These are phyloP conservation scores for Adansonia gregorii DNA, from an alignment of 441 rosid genomes.

Conservation along the genomic window DNA sequence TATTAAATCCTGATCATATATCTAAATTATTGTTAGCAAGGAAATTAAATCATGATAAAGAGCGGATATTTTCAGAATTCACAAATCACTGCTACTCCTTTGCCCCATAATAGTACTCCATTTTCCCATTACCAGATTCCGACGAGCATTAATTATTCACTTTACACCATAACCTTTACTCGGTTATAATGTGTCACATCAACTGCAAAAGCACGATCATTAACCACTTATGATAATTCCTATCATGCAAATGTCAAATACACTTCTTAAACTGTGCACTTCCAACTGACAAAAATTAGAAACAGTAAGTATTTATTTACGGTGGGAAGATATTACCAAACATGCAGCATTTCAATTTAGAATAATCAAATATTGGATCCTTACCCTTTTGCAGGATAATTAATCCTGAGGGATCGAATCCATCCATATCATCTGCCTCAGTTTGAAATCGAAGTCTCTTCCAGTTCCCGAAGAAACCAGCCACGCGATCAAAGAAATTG, in stretches of 20 bases:
- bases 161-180: neutral
- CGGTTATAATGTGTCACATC: slow-evolving; percentile 4
- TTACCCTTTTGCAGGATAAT: slow-evolving; percentile 87
- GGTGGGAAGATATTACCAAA: neutral
- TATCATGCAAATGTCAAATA: slow-evolving; percentile 19
- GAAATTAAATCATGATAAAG: slow-evolving; percentile 5
- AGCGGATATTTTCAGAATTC: slow-evolving; percentile 7
- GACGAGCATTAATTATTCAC: neutral
- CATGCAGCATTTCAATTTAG: neutral
- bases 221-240: neutral
- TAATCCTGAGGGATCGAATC: slow-evolving; percentile 89
- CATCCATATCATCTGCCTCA: slow-evolving; percentile 80
- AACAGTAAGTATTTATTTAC: neutral
- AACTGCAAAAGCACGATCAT: neutral
- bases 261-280: neutral
- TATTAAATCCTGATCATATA: slow-evolving; percentile 6
- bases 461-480: slow-evolving; percentile 93
- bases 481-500: slow-evolving; percentile 86
- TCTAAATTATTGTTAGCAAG: slow-evolving; percentile 1
- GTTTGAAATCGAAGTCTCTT: slow-evolving; percentile 79
- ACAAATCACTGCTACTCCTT: slow-evolving; percentile 7
- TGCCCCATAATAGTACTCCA: neutral
- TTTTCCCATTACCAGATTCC: neutral
- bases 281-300: neutral
- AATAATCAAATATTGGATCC: slow-evolving; percentile 10